phyloP scores from a whole-genome alignment of 495 filamentous ascomycete genomes.

The Schizothecium vesticola region DNA sequence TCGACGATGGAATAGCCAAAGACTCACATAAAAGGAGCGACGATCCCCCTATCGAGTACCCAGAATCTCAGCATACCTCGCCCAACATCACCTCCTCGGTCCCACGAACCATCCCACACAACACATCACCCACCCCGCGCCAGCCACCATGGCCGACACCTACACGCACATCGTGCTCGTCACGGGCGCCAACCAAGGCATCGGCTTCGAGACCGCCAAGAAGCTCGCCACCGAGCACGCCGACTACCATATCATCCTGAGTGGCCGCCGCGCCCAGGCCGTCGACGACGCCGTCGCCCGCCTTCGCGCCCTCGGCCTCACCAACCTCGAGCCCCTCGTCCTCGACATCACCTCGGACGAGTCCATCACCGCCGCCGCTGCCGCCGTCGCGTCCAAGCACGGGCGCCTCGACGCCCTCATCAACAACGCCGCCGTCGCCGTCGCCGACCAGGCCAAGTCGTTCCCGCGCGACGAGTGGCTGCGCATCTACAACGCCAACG shows the following conservation, averaged over 20 bases:
- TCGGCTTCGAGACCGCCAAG: constrained; percentile 40
- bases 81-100: neutral
- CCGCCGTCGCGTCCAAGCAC: constrained; percentile 29
- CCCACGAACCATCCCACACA: neutral
- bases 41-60: neutral
- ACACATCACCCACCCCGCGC: neutral
- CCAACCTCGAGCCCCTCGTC: constrained; percentile 14
- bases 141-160: constrained; percentile 10
- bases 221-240: constrained; percentile 30
- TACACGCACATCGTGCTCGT: constrained; percentile 36
- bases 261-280: constrained; percentile 19
- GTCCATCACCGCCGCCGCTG: constrained; percentile 43
- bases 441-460: neutral
- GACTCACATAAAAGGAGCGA: neutral
- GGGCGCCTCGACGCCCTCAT: constrained; percentile 48
- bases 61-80: neutral
- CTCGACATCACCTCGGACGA: constrained; percentile 49
- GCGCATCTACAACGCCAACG: constrained; percentile 38
- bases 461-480: constrained; percentile 9
- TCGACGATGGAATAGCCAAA: neutral
- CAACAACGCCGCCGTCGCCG: constrained; percentile 44
- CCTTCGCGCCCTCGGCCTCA: constrained; percentile 9
- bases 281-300: constrained; percentile 21
- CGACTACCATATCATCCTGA: constrained; percentile 39
- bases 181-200: constrained; percentile 46